Conservation (phyloP, 306 rosid genomes). For the Acacia confusa region DNA sequence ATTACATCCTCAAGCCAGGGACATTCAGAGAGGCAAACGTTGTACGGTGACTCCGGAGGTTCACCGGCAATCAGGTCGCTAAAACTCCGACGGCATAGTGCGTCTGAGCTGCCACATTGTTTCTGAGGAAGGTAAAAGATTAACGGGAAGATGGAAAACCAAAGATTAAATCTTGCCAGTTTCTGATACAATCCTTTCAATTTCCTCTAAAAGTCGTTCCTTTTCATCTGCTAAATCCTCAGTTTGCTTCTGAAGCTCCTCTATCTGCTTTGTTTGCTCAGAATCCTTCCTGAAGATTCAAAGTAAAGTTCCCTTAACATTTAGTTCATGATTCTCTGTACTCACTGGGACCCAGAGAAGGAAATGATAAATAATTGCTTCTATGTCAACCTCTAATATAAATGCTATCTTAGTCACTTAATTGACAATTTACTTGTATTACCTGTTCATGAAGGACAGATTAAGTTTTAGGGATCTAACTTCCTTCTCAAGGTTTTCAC, state of each 20-base stretch:
- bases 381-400: neutral
- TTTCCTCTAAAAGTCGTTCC: constrained; percentile 83
- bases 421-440: constrained; percentile 19
- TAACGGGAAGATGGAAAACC: neutral
- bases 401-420: neutral
- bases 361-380: neutral
- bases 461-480: constrained; percentile 86
- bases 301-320: neutral
- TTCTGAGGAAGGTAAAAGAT: constrained; percentile 3
- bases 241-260: constrained; percentile 90
- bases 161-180: constrained; percentile 49
- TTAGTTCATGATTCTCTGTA: neutral
- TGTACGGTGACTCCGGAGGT: constrained; percentile 18
- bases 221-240: constrained; percentile 80
- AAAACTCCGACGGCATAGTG: neutral
- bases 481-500: constrained; percentile 95
- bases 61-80: neutral
- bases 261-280: constrained; percentile 93
- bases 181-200: constrained; percentile 71
- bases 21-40: constrained; percentile 5
- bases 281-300: constrained; percentile 86
- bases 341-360: neutral
- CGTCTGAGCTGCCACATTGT: constrained; percentile 15
- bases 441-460: constrained; percentile 96
- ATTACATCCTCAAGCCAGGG: constrained; percentile 12